Percentiles rank a stretch among this genome's conserved stretches.
phyloP scores from a whole-genome alignment of 257 asterid species.

The Buddleja alternifolia region DNA sequence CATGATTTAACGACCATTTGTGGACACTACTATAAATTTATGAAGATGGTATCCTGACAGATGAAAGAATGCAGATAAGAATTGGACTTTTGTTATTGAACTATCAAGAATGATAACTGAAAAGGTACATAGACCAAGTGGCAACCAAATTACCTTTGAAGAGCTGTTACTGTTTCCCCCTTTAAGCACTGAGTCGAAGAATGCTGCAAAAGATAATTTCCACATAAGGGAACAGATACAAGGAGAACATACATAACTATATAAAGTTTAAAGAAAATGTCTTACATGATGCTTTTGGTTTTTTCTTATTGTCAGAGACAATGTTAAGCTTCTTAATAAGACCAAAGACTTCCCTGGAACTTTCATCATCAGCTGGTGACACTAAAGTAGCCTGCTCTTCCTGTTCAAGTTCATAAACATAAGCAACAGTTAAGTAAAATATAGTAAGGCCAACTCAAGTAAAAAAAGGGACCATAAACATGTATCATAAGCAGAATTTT shows the following conservation, averaged over 20 bases:
- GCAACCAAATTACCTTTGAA: slow-evolving; percentile 60
- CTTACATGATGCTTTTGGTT: slow-evolving; percentile 78
- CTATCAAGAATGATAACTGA: not conserved
- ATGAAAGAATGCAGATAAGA: slow-evolving; percentile 1
- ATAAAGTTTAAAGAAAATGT: slow-evolving; percentile 16
- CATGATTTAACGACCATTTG: not conserved
- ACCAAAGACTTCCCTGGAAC: slow-evolving; percentile 81
- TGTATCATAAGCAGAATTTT: not conserved
- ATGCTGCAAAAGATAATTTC: slow-evolving; percentile 58
- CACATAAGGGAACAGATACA: slow-evolving; percentile 28
- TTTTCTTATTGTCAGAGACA: slow-evolving; percentile 64
- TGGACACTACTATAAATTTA: not conserved
- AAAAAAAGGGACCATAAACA: not conserved
- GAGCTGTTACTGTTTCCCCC: slow-evolving; percentile 55
- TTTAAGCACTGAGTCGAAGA: slow-evolving; percentile 68
- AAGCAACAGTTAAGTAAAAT: slow-evolving; percentile 9
- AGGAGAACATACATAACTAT: not conserved
- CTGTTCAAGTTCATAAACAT: slow-evolving; percentile 45
- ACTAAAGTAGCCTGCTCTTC: slow-evolving; percentile 51
- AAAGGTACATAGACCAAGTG: not conserved
- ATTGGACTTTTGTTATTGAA: not conserved
- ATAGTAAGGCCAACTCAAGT: not conserved
- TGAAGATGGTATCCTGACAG: not conserved
- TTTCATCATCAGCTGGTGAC: slow-evolving; percentile 78
- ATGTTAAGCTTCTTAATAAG: slow-evolving; percentile 84